Evolutionary conservation across 768 basidiomycete species (phyloP), one percentile per base, ranked within the genome.

Genomic region (Xerocomus brunneocitrinus): DNA sequence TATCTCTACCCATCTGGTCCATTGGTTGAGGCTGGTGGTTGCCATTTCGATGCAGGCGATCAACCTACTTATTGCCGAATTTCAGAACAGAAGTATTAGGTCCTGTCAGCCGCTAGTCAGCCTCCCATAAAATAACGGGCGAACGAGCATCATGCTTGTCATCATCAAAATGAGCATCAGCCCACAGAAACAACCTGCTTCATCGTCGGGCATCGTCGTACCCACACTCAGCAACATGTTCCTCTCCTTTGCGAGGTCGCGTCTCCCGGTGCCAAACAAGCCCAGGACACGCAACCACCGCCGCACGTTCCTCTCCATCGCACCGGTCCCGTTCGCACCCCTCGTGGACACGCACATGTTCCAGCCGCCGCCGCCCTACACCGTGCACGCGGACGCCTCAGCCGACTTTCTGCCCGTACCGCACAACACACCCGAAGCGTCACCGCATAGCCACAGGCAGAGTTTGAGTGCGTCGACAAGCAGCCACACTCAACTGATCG

Each of bases 321-420:
- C 59, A 16, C 63, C 66, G 0, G 47, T 65, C 48, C 64, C 67
- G 2, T 64, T 62, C 28, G 67, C 67, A 9, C 68, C 68, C 22
- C 58, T 62, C 25, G 56, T 68, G 32, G 67, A 68, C 46, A 58
- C 54, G 1, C 58, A 68, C 3, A 52, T 42, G 4, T 68, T 68
- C 57, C 64, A 57, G 34, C 66, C 61, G 7, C 67, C 60, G 14
- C 66, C 63, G 0, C 57, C 65, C 0, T 67, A 65, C 55, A 53
- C 63, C 28, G 55, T 40, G 4, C 49, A 24, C 19, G 48, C 53
- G 2, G 47, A 56, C 43, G 56, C 57, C 24, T n/a, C 58, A 5
- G 34, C 47, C 38, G 53, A 49, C 6, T 46, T 47, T 39, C 58
- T 60, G 6, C 56, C 32, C 9, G 68, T 68, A 0, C 67, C 68